A percentile compares a stretch with the other conserved stretches of the same genome.
These are phyloP conservation scores for Cercophora newfieldiana DNA, from an alignment of 495 filamentous ascomycete species.

Conservation along the genomic window DNA sequence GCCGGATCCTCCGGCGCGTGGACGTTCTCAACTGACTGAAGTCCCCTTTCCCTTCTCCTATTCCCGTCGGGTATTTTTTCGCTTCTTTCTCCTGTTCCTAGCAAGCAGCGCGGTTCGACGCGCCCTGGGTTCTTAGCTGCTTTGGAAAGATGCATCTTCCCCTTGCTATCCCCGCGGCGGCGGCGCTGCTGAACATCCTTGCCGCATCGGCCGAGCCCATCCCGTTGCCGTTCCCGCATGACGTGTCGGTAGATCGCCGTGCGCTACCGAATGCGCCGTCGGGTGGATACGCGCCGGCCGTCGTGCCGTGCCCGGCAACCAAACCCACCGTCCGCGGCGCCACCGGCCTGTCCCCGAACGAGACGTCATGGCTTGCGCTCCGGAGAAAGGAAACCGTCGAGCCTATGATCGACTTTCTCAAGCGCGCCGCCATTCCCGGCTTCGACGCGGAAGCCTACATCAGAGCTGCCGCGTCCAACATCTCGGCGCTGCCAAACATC, in stretches of 20 bases:
- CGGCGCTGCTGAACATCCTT: not conserved
- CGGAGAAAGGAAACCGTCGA: constrained; percentile 58
- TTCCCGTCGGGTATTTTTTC: not conserved
- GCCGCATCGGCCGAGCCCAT: not conserved
- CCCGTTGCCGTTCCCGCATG: not conserved
- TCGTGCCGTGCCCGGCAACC: constrained; percentile 51
- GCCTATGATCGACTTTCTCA: constrained; percentile 73
- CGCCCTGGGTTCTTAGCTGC: not conserved
- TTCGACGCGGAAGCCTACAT: constrained; percentile 78
- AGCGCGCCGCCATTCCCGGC: constrained; percentile 67
- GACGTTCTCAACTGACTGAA: not conserved
- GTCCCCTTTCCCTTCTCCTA: not conserved
- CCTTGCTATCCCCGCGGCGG: not conserved
- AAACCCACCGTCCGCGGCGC: constrained; percentile 55
- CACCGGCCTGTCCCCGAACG: constrained; percentile 59
- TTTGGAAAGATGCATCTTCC: constrained; percentile 3
- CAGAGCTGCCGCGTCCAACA: constrained; percentile 53
- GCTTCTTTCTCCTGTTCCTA: not conserved
- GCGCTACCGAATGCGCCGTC: constrained; percentile 56
- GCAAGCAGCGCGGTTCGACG: not conserved
- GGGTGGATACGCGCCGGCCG: constrained; percentile 55
- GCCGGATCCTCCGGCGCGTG: not conserved
- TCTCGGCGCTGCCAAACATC: constrained; percentile 64
- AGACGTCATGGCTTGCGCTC: constrained; percentile 63
- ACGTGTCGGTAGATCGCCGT: constrained; percentile 23